These are phyloP conservation scores for Sinapis alba DNA, from an alignment of 441 rosid species.

Conservation along the genomic window DNA sequence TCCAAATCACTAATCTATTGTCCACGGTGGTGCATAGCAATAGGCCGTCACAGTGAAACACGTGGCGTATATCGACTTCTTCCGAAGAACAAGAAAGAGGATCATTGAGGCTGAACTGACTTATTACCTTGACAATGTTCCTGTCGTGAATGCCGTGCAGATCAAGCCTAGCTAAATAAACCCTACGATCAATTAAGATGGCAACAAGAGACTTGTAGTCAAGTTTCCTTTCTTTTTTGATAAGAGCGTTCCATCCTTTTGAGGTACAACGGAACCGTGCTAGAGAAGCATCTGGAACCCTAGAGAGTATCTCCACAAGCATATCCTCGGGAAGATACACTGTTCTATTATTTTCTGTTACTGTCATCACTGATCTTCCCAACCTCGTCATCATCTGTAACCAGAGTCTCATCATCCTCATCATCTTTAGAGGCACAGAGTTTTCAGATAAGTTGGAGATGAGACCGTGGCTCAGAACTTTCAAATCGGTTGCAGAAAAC, in stretches of 20 bases:
- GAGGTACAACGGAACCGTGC: not conserved
- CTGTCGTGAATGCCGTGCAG: not conserved
- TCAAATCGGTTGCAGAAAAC: not conserved
- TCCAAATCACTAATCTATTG: not conserved
- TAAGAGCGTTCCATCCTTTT: not conserved
- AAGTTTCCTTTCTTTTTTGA: not conserved
- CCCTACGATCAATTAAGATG: not conserved
- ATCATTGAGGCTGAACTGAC: not conserved
- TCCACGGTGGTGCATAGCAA: not conserved
- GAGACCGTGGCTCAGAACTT: not conserved
- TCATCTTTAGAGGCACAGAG: not conserved
- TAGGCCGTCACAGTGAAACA: not conserved
- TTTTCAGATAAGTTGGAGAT: not conserved
- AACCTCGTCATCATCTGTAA: not conserved
- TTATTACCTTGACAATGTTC: not conserved
- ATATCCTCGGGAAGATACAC: not conserved
- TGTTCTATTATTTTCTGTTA: not conserved
- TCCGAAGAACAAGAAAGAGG: not conserved
- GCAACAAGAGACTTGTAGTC: not conserved
- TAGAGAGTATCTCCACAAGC: constrained; percentile 2
- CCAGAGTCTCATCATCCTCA: not conserved
- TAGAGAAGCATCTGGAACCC: not conserved
- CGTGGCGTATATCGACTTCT: not conserved
- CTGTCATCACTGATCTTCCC: not conserved
- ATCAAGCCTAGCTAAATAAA: not conserved